These are phyloP conservation scores for Exophiala spinifera DNA, from an alignment of 2,329 filamentous ascomycete genomes.

Conservation along the genomic window DNA sequence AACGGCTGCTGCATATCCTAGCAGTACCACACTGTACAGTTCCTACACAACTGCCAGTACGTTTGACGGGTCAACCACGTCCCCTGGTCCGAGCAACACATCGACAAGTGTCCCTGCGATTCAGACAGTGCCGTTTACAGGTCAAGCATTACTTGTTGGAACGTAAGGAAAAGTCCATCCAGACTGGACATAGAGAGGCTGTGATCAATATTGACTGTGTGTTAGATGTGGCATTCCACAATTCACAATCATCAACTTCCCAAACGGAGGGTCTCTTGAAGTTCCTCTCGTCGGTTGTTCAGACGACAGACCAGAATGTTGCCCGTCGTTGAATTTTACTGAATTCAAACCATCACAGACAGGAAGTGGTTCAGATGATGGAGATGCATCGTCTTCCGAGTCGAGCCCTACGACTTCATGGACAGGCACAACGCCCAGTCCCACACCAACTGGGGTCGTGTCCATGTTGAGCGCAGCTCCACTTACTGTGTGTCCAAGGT, in stretches of 20 bases:
- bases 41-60: constrained; percentile 11
- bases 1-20: background rate
- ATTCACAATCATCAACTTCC: constrained; percentile 18
- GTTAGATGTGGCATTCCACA: constrained; percentile 17
- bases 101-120: constrained; percentile 14
- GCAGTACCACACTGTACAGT: constrained; percentile 4
- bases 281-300: constrained; percentile 22
- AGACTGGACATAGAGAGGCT: no score
- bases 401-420: constrained; percentile 1
- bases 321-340: constrained; percentile 18
- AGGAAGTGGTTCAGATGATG: background rate
- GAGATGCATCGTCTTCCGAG: background rate
- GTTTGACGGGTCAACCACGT: constrained; percentile 2
- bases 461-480: constrained; percentile 20
- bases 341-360: constrained; percentile 5
- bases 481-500: constrained; percentile 22
- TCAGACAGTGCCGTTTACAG: constrained; percentile 16
- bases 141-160: constrained; percentile 19
- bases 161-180: no score
- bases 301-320: constrained; percentile 23
- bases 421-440: constrained; percentile 17
- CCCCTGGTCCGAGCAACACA: background rate
- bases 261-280: constrained; percentile 16
- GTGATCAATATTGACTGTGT: no score
- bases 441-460: constrained; percentile 17